Conservation (phyloP, 1,139 yeast species). For the Sugiyamaella novakii region DNA sequence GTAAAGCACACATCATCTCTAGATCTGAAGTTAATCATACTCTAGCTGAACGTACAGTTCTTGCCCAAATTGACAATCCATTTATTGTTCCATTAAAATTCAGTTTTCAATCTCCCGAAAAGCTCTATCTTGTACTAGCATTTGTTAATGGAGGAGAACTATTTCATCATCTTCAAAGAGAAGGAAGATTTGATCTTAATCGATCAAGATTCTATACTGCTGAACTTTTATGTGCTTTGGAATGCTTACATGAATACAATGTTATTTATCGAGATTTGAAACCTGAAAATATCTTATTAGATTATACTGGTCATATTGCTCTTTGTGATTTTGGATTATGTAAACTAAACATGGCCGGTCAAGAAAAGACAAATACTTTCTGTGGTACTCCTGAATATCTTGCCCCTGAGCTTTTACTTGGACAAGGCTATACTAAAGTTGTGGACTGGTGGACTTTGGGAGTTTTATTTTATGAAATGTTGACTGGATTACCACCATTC, state of each 20-base stretch:
- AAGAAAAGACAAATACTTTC: slow-evolving; percentile 88
- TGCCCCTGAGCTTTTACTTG: slow-evolving; percentile 89
- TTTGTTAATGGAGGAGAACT: slow-evolving; percentile 97
- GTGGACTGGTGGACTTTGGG: slow-evolving; percentile 99
- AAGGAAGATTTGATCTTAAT: slow-evolving; percentile 85
- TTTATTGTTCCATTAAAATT: slow-evolving; percentile 97
- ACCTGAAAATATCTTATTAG: slow-evolving; percentile 91
- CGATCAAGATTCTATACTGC: slow-evolving; percentile 93
- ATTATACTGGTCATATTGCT: slow-evolving; percentile 96
- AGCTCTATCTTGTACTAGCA: slow-evolving; percentile 83
- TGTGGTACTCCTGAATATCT: slow-evolving; percentile 97
- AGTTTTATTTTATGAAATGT: slow-evolving; percentile 89
- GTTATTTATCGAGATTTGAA: slow-evolving; percentile 93
- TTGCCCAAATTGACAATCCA: slow-evolving; percentile 93
- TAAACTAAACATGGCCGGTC: slow-evolving; percentile 86
- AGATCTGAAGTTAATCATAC: slow-evolving; percentile 96
- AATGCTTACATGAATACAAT: slow-evolving; percentile 84
- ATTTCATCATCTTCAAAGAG: slow-evolving; percentile 90
- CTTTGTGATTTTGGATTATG: slow-evolving; percentile 96
- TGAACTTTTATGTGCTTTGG: slow-evolving; percentile 88
- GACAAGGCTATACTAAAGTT: slow-evolving; percentile 91
- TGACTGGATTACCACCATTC: slow-evolving; percentile 95
- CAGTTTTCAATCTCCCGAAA: slow-evolving; percentile 94
- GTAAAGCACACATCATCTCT: slow-evolving; percentile 92
- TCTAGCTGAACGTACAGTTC: slow-evolving; percentile 89